These are phyloP conservation scores for Staphylotrichum longicolle DNA, from an alignment of 495 filamentous ascomycete species.

Conservation along the genomic window DNA sequence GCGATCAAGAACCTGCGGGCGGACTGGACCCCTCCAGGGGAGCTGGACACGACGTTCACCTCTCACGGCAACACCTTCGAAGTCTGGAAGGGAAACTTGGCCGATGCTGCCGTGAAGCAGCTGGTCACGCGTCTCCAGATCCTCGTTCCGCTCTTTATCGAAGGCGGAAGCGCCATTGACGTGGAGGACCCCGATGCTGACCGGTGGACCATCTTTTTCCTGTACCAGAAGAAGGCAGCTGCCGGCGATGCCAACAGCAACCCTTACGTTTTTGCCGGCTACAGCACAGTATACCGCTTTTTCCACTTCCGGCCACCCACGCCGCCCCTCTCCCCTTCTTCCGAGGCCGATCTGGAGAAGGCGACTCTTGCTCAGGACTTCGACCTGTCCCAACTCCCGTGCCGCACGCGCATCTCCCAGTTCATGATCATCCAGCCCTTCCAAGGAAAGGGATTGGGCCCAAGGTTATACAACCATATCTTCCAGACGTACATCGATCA, in stretches of 20 bases:
- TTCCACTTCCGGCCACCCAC: constrained; percentile 50
- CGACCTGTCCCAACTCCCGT: constrained; percentile 48
- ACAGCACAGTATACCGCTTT: constrained; percentile 86
- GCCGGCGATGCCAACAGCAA: constrained; percentile 47
- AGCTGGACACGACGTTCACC: constrained; percentile 42
- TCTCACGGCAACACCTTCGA: constrained; percentile 43
- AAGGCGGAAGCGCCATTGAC: constrained; percentile 73
- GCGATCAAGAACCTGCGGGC: constrained; percentile 53
- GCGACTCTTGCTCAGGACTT: constrained; percentile 33
- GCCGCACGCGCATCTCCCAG: constrained; percentile 83
- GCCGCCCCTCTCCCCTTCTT: constrained; percentile 26
- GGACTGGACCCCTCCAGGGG: constrained; percentile 59
- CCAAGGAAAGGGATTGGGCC: constrained; percentile 74
- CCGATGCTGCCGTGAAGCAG: constrained; percentile 56
- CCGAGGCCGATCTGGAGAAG: constrained; percentile 23
- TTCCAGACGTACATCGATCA: constrained; percentile 61
- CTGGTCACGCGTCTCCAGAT: constrained; percentile 78
- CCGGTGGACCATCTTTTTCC: constrained; percentile 86
- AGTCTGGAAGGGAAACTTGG: constrained; percentile 52
- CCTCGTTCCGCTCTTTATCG: constrained; percentile 82
- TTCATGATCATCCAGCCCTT: constrained; percentile 91
- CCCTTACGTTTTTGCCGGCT: constrained; percentile 75
- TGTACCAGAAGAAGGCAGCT: constrained; percentile 62
- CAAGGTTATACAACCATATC: constrained; percentile 76
- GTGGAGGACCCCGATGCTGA: constrained; percentile 71